Evolutionary conservation across 2,329 filamentous ascomycete genomes (phyloP).

Genomic region (Dactylellina haptotyla): DNA sequence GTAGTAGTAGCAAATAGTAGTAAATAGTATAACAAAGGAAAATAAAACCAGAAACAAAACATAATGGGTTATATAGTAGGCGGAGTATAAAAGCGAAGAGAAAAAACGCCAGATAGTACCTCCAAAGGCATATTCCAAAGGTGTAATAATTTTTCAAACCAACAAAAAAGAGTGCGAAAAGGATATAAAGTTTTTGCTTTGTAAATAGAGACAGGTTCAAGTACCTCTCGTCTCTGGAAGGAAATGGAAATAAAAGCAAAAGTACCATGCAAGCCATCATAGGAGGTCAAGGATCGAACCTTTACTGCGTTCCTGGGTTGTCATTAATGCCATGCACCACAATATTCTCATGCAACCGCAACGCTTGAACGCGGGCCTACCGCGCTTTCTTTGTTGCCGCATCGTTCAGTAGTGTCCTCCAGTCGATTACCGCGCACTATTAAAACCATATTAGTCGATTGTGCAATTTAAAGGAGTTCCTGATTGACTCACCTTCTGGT

Average conservation of each 20-base stretch:
- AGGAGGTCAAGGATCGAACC: background rate
- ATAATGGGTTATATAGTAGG: background rate
- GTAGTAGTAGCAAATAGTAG: slow-evolving; percentile 3
- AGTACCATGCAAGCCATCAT: background rate
- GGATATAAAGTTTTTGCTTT: background rate
- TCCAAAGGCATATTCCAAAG: slow-evolving; percentile 8
- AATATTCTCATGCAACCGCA: background rate
- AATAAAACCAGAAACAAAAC: slow-evolving; percentile 1
- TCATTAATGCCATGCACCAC: slow-evolving; percentile 3
- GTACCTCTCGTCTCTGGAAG: too few species aligned
- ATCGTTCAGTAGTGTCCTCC: slow-evolving; percentile 40
- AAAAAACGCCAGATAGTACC: slow-evolving; percentile 37
- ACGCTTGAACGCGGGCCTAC: slow-evolving; percentile 14
- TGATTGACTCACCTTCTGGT: slow-evolving; percentile 45
- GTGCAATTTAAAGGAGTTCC: background rate
- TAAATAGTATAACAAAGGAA: slow-evolving; percentile 1
- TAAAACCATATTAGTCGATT: background rate
- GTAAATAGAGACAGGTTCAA: background rate
- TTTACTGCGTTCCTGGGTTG: background rate
- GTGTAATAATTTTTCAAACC: slow-evolving; percentile 14
- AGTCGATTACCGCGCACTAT: slow-evolving; percentile 49
- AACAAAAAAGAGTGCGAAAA: slow-evolving; percentile 2
- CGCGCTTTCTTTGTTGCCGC: slow-evolving; percentile 35
- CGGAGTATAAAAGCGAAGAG: background rate
- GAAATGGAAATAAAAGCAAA: background rate